phyloP scores from a whole-genome alignment of 1,139 yeast species.

The Saccharomyces hybrid region DNA sequence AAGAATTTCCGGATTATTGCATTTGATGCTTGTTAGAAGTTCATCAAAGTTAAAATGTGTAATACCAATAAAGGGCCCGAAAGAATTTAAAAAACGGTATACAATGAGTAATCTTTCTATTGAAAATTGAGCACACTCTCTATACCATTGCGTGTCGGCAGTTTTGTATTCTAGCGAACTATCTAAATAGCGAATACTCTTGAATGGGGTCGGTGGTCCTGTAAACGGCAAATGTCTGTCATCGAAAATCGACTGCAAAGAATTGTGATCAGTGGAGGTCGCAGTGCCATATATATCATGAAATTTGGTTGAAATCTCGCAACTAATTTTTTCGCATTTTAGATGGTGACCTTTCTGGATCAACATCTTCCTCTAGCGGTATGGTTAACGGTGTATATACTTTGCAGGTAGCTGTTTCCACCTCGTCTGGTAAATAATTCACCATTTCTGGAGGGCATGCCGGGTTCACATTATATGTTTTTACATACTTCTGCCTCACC shows the following conservation, averaged over 20 bases:
- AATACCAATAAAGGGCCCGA: conserved; percentile 19
- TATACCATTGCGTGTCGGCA: background rate
- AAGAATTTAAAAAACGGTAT: conserved; percentile 27
- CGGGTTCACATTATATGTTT: background rate
- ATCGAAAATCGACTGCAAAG: background rate
- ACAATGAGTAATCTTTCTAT: conserved; percentile 7
- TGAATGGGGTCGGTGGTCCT: background rate
- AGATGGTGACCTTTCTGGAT: background rate
- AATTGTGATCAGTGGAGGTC: background rate
- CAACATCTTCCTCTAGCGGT: background rate
- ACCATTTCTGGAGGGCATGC: background rate
- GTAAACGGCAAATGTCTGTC: background rate
- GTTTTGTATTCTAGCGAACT: background rate
- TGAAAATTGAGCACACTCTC: background rate
- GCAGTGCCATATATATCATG: background rate
- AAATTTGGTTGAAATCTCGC: background rate
- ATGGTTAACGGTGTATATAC: background rate
- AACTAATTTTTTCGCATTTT: background rate
- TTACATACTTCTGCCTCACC: background rate
- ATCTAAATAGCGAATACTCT: background rate
- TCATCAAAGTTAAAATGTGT: conserved; percentile 27
- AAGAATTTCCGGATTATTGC: conserved; percentile 24
- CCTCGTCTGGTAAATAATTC: background rate
- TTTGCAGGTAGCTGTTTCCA: background rate
- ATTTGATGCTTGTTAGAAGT: conserved; percentile 25